phyloP scores from a whole-genome alignment of 352 stramenopile genomes.

The Elongisporangium undulatum region DNA sequence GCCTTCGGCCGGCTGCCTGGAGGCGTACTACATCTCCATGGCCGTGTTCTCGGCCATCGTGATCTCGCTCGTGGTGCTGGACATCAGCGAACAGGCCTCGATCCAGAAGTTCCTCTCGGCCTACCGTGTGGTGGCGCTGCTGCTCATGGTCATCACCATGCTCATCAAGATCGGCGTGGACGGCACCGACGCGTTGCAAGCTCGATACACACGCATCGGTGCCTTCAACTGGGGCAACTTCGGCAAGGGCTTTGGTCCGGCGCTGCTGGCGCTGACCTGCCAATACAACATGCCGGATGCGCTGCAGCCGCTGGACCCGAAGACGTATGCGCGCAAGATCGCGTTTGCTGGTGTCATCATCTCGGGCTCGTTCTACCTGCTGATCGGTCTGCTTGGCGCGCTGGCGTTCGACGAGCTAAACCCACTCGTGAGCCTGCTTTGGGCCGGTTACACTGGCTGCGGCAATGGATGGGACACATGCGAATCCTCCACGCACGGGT shows the following conservation, averaged over 20 bases:
- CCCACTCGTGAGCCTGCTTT: slow-evolving; percentile 75
- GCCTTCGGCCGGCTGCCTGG: slow-evolving; percentile 42
- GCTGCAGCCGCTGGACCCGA: slow-evolving; percentile 72
- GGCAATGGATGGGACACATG: slow-evolving; percentile 73
- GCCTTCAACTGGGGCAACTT: slow-evolving; percentile 79
- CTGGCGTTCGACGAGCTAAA: slow-evolving; percentile 79
- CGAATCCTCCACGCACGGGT: slow-evolving; percentile 7
- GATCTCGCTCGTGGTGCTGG: slow-evolving; percentile 78
- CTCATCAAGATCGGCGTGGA: slow-evolving; percentile 64
- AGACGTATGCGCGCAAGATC: slow-evolving; percentile 54
- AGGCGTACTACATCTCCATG: slow-evolving; percentile 78
- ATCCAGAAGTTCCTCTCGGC: slow-evolving; percentile 82
- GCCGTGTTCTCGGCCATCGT: slow-evolving; percentile 68
- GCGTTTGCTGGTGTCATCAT: slow-evolving; percentile 63
- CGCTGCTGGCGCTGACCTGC: slow-evolving; percentile 81
- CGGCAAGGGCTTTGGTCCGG: slow-evolving; percentile 75
- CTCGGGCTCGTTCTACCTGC: slow-evolving; percentile 64
- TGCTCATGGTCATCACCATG: slow-evolving; percentile 78
- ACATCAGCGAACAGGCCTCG: slow-evolving; percentile 76
- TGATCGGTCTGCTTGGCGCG: slow-evolving; percentile 67
- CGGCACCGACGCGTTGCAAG: slow-evolving; percentile 28
- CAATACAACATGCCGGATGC: slow-evolving; percentile 87
- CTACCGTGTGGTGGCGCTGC: slow-evolving; percentile 75
- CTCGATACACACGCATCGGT: slow-evolving; percentile 42
- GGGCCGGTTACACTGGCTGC: slow-evolving; percentile 73